A percentile compares a stretch with the other conserved stretches of the same genome.
Evolutionary conservation across 768 basidiomycete species (phyloP).

Genomic region (Filobasidium floriforme): DNA sequence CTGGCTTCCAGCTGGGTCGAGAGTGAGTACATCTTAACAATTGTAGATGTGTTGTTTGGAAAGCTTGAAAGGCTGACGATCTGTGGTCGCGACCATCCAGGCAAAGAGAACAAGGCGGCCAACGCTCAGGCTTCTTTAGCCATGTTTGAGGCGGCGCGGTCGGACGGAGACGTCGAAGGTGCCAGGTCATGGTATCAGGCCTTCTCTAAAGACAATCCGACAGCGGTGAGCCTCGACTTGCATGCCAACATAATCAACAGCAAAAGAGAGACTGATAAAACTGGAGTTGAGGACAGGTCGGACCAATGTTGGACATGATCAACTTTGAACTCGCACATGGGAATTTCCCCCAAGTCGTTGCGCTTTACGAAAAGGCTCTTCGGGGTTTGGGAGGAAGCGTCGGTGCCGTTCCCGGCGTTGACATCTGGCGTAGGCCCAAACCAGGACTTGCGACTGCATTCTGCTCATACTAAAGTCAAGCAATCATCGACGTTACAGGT

Average conservation of each 20-base stretch:
- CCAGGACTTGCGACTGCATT: too few species aligned
- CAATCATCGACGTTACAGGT: conserved; percentile 43
- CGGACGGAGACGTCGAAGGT: conserved; percentile 66
- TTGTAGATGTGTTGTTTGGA: too few species aligned
- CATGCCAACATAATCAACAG: conserved; percentile 25
- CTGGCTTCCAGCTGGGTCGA: conserved; percentile 32
- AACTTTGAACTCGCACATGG: conserved; percentile 48
- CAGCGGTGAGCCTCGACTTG: conserved; percentile 63
- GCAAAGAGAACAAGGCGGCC: conserved; percentile 12
- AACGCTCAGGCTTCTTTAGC: conserved; percentile 58
- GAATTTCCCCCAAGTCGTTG: conserved; percentile 69
- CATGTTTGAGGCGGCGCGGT: conserved; percentile 68
- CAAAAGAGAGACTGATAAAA: not conserved
- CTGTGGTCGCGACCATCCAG: not conserved
- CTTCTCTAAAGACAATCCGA: conserved; percentile 76
- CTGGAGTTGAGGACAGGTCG: conserved; percentile 40
- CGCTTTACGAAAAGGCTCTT: conserved; percentile 80
- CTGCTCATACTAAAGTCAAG: not conserved
- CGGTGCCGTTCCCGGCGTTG: conserved; percentile 71
- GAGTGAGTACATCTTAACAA: conserved; percentile 30
- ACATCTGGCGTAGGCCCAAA: conserved; percentile 60
- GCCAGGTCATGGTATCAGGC: conserved; percentile 75
- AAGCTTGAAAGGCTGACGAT: not conserved
- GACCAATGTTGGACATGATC: conserved; percentile 50
- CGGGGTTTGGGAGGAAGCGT: conserved; percentile 44